These are phyloP conservation scores for Trichoderma sp. DNA, from an alignment of 2,329 filamentous ascomycete genomes.

Conservation along the genomic window DNA sequence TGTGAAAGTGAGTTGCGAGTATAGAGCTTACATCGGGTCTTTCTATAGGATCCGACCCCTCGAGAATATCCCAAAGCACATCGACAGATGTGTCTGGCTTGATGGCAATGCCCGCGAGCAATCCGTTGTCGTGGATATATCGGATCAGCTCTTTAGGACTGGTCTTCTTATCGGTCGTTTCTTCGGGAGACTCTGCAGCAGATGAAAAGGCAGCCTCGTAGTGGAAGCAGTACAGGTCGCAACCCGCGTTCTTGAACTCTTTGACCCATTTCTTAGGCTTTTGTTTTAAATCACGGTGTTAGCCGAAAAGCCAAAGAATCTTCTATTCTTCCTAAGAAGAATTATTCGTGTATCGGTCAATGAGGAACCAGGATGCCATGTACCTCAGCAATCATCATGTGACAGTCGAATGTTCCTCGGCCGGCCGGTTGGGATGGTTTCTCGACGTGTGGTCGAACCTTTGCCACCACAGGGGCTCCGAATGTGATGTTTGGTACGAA, in stretches of 20 bases:
- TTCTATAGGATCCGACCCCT: conserved; percentile 68
- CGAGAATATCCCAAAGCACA: conserved; percentile 87
- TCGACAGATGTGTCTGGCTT: conserved; percentile 90
- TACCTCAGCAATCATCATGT: conserved; percentile 99
- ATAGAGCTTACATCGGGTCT: conserved; percentile 72
- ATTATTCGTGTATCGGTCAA: not conserved
- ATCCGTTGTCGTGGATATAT: conserved; percentile 83
- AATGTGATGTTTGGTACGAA: conserved; percentile 99
- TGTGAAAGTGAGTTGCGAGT: conserved; percentile 20
- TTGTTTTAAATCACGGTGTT: not conserved
- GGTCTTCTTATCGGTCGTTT: conserved; percentile 66
- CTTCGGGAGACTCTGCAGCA: conserved; percentile 75
- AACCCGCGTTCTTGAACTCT: conserved; percentile 89
- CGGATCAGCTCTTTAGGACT: conserved; percentile 79
- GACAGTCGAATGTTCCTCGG: conserved; percentile 95
- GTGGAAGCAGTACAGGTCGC: conserved; percentile 99
- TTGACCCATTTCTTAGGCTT: conserved; percentile 98
- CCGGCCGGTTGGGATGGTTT: conserved; percentile 66
- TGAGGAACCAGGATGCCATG: not conserved
- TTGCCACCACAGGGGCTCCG: conserved; percentile 89
- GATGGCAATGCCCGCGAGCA: conserved; percentile 91
- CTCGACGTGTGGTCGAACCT: conserved; percentile 83
- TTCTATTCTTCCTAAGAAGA: not conserved
- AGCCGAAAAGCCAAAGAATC: not conserved
- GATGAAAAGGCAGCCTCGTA: conserved; percentile 94